A percentile compares a stretch with the other conserved stretches of the same genome.
Conservation (phyloP, 2,329 filamentous ascomycete genomes). For the Falciphora oryzae region DNA sequence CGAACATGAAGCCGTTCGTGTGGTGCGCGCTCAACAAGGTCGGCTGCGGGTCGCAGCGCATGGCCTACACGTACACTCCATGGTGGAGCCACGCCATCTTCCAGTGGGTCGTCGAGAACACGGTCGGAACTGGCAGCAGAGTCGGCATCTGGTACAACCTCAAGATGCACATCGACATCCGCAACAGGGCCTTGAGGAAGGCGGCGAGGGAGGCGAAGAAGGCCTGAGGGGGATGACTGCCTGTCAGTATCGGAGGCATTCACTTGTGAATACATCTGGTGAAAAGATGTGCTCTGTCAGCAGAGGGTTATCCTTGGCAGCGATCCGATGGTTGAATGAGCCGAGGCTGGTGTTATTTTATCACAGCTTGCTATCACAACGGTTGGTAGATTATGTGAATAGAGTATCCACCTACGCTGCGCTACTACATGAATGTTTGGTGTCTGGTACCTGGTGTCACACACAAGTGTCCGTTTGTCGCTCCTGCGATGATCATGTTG, state of each 20-base stretch:
- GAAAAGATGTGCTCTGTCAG: neutral
- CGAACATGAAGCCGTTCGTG: slow-evolving; percentile 78
- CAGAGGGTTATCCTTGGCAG: neutral
- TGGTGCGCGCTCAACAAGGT: slow-evolving; percentile 72
- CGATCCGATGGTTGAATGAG: neutral
- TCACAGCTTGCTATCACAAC: neutral
- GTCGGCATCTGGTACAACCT: slow-evolving; percentile 45
- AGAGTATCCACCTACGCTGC: neutral
- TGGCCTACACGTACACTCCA: slow-evolving; percentile 80
- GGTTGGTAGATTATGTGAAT: neutral
- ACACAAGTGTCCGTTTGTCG: neutral
- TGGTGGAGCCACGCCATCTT: slow-evolving; percentile 90
- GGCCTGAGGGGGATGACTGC: slow-evolving; percentile 15
- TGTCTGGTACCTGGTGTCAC: neutral
- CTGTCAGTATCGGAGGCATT: neutral
- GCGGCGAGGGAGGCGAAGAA: slow-evolving; percentile 77
- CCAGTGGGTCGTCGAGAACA: slow-evolving; percentile 70
- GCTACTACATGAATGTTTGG: neutral
- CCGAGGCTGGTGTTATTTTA: neutral
- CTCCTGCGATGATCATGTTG: neutral
- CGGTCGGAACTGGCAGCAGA: slow-evolving; percentile 43
- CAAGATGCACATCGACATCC: slow-evolving; percentile 76
- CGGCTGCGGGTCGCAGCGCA: slow-evolving; percentile 73
- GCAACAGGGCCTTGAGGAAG: slow-evolving; percentile 77
- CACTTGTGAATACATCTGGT: neutral